Percentiles rank a stretch among this genome's conserved stretches.
Evolutionary conservation across 768 basidiomycete species (phyloP).

Genomic region (Rhizopogon rudus): DNA sequence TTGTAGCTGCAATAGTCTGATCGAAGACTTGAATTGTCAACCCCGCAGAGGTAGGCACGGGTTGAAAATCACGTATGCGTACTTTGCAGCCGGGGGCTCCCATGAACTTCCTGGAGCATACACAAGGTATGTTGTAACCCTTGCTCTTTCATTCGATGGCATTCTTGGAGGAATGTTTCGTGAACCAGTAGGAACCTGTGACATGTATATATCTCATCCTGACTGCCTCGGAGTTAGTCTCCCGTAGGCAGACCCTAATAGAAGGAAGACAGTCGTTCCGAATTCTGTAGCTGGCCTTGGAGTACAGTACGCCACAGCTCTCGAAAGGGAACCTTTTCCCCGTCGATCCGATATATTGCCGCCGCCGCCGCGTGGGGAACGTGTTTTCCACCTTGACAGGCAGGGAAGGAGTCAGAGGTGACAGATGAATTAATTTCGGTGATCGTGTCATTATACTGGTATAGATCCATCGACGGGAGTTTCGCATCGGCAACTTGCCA

Average conservation of each 20-base stretch:
- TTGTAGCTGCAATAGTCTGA: not conserved
- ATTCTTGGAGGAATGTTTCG: not conserved
- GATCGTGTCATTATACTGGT: not conserved
- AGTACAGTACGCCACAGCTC: not conserved
- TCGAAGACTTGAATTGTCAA: not conserved
- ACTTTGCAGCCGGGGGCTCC: not conserved
- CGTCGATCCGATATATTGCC: not conserved
- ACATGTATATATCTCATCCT: not conserved
- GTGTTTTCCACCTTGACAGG: not conserved
- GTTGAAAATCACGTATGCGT: not conserved
- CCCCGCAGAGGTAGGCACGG: not conserved
- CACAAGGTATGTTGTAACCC: not conserved
- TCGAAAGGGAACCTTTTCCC: not conserved
- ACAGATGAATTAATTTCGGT: not conserved
- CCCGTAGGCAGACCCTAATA: no score
- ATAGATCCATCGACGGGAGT: not conserved
- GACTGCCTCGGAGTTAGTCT: not conserved
- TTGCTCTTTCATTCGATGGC: not conserved
- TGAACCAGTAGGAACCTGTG: not conserved
- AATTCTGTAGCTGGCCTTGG: no score
- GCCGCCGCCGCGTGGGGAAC: not conserved
- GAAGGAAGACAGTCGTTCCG: not conserved
- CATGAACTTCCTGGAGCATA: not conserved
- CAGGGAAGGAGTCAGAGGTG: no score
- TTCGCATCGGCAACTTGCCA: not conserved